Conservation (phyloP, 495 filamentous ascomycete species). For the Chaetomidium leptoderma region DNA sequence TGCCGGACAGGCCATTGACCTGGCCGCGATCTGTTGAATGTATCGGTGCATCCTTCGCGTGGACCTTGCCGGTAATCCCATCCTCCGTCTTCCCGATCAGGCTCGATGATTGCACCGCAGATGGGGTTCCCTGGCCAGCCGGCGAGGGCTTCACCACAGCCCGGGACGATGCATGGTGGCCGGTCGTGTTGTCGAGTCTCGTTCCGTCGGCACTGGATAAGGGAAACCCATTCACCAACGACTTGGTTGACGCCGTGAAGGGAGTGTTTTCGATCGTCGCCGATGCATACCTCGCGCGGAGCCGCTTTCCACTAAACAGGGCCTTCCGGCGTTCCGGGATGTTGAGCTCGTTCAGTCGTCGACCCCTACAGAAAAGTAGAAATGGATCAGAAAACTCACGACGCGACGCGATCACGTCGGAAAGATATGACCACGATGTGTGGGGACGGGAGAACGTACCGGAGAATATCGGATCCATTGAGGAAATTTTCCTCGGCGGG, state of each 20-base stretch:
- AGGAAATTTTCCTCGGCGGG: conserved; percentile 62
- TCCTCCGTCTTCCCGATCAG: background rate
- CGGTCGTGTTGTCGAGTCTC: background rate
- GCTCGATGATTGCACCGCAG: background rate
- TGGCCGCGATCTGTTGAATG: background rate
- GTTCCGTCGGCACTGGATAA: background rate
- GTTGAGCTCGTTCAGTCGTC: conserved; percentile 64
- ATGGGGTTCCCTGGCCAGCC: too few relatives aligned
- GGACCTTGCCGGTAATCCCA: background rate
- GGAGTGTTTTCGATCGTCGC: conserved; percentile 24
- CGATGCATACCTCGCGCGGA: conserved; percentile 18
- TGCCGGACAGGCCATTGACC: background rate
- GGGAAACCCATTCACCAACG: conserved; percentile 12
- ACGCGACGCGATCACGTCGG: conserved; percentile 25
- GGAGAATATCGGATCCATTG: conserved; percentile 66
- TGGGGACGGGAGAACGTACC: conserved; percentile 52
- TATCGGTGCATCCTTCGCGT: background rate
- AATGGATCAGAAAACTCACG: conserved; percentile 9
- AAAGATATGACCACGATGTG: conserved; percentile 15
- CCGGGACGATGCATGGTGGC: background rate
- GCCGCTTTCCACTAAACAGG: conserved; percentile 33
- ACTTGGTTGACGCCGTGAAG: background rate
- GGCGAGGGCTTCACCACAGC: background rate
- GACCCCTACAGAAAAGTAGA: conserved; percentile 51
- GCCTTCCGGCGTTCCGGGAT: conserved; percentile 56